Conservation (phyloP, 2,329 filamentous ascomycete genomes). For the Colletotrichum sp. region DNA sequence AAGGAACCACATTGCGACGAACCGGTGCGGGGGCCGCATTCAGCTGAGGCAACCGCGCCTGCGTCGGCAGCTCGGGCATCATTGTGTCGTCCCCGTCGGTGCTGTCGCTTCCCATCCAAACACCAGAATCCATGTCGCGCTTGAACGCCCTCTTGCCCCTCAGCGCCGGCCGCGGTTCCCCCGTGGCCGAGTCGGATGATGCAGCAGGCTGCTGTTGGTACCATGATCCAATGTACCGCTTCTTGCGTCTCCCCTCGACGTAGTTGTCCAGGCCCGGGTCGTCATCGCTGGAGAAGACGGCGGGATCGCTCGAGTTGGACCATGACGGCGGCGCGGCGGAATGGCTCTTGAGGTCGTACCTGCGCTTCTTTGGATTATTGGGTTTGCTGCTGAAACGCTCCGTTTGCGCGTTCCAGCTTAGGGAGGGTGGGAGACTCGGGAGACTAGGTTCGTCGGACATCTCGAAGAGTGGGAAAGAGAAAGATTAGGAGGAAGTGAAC, state of each 20-base stretch:
- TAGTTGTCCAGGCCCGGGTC: slow-evolving; percentile 73
- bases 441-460: slow-evolving; percentile 49
- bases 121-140: slow-evolving; percentile 70
- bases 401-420: slow-evolving; percentile 43
- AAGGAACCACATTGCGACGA: slow-evolving; percentile 33
- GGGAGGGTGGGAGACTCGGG: slow-evolving; percentile 38
- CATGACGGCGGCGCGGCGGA: slow-evolving; percentile 38
- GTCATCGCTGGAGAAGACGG: slow-evolving; percentile 75
- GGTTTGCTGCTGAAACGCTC: slow-evolving; percentile 44
- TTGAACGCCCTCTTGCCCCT: slow-evolving; percentile 58
- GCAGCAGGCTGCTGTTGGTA: slow-evolving; percentile 61
- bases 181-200: slow-evolving; percentile 54
- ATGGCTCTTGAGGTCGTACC: slow-evolving; percentile 30
- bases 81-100: slow-evolving; percentile 50
- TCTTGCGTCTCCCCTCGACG: slow-evolving; percentile 61
- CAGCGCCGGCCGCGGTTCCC: slow-evolving; percentile 40
- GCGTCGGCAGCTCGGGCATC: slow-evolving; percentile 32
- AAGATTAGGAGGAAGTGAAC: not conserved
- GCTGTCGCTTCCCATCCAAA: slow-evolving; percentile 70
- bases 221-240: slow-evolving; percentile 70
- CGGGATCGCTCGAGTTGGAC: slow-evolving; percentile 72
- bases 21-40: slow-evolving; percentile 30
- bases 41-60: slow-evolving; percentile 43
- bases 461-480: not conserved
- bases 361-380: slow-evolving; percentile 43